These are phyloP conservation scores for Trichomonas gallinae DNA, from an alignment of 208 protist species.

Conservation along the genomic window DNA sequence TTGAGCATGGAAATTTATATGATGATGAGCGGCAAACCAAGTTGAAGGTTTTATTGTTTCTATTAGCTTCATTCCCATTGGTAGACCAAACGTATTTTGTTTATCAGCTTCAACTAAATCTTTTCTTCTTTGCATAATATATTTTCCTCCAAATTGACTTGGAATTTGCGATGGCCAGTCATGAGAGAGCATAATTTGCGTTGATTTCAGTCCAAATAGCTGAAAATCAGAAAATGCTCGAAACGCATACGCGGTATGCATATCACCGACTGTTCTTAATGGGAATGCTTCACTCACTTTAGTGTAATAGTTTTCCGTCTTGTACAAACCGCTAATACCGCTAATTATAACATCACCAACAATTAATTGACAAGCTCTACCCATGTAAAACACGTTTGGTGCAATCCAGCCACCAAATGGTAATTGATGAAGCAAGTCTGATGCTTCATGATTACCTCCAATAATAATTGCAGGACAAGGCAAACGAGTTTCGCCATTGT, in stretches of 20 bases:
- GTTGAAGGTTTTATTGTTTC: not conserved
- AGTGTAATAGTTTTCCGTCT: not conserved
- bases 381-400: not conserved
- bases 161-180: not conserved
- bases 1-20: not conserved
- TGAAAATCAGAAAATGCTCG: constrained; percentile 17
- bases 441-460: not conserved
- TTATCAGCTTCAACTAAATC: not conserved
- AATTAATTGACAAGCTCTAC: not conserved
- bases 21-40: not conserved
- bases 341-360: not conserved
- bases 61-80: not conserved
- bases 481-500: not conserved
- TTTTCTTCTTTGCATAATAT: not conserved
- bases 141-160: not conserved
- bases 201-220: not conserved
- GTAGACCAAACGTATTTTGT: not conserved
- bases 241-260: not conserved
- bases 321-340: not conserved
- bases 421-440: not conserved
- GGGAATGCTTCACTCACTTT: not conserved
- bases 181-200: not conserved
- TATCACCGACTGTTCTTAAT: not conserved
- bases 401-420: constrained; percentile 8
- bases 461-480: not conserved